phyloP scores from a whole-genome alignment of 2,329 filamentous ascomycete species.

The Colletotrichum sp. region DNA sequence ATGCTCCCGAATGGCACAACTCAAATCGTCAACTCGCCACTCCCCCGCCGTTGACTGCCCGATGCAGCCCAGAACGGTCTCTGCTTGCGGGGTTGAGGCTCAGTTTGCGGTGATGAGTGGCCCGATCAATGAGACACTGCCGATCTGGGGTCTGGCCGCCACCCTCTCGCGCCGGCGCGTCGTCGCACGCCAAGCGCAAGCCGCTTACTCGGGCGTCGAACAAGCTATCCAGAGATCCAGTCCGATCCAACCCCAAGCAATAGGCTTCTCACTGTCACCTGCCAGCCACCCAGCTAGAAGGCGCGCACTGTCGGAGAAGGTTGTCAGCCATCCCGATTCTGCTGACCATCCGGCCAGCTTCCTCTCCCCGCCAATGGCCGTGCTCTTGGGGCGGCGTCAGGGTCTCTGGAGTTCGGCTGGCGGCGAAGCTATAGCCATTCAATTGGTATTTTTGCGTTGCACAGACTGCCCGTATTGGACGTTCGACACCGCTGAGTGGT shows the following conservation, averaged over 20 bases:
- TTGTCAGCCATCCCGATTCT: conserved; percentile 10
- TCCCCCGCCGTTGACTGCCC: not conserved
- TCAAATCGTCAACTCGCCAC: not conserved
- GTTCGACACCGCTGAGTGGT: not conserved
- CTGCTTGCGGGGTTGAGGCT: not conserved
- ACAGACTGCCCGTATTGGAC: not conserved
- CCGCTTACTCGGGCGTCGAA: not conserved
- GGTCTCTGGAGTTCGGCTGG: not conserved
- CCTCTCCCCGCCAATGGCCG: not conserved
- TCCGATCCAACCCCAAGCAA: not conserved
- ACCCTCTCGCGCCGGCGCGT: not conserved
- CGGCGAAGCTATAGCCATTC: not conserved
- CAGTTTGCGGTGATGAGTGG: not conserved
- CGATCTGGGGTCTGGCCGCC: conserved; percentile 6
- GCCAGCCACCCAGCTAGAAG: not conserved
- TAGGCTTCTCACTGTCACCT: not conserved
- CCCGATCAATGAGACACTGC: not conserved
- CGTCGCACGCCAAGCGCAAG: not conserved
- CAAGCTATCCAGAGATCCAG: not conserved
- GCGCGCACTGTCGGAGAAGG: not conserved
- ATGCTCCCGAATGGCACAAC: not conserved
- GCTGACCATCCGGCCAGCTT: not conserved
- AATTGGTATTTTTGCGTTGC: not conserved
- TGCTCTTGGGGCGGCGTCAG: not conserved
- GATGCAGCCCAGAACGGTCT: not conserved